Evolutionary conservation across 768 basidiomycete genomes (phyloP).

Genomic region (Tricholomella constricta): DNA sequence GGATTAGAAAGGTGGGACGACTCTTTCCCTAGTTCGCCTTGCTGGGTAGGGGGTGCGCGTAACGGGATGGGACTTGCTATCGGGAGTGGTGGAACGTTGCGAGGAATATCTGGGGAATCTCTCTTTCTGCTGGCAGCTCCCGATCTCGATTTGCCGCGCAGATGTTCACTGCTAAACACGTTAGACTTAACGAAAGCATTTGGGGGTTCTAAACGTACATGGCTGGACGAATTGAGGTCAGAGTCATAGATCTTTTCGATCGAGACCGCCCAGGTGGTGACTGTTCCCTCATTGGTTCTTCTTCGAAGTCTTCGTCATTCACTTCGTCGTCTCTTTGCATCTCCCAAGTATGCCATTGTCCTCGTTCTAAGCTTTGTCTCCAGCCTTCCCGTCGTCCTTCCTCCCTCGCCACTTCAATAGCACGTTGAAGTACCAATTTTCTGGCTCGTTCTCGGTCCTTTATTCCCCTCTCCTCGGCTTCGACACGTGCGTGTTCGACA

Average conservation of each 20-base stretch:
- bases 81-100: neutral
- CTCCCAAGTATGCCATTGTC: constrained; percentile 20
- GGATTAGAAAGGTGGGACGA: constrained; percentile 15
- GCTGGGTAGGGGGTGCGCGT: constrained; percentile 11
- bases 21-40: constrained; percentile 10
- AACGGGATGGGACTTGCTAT: constrained; percentile 23
- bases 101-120: neutral
- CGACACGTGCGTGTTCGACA: constrained; percentile 48
- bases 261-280: neutral
- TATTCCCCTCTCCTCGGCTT: constrained; percentile 49
- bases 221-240: neutral
- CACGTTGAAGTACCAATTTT: constrained; percentile 45
- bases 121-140: neutral
- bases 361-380: constrained; percentile 44
- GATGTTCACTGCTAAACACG: neutral
- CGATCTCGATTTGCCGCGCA: neutral
- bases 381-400: constrained; percentile 56
- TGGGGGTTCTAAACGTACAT: neutral
- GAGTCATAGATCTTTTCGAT: too few species aligned
- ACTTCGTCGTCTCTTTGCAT: constrained; percentile 5
- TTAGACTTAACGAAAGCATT: neutral
- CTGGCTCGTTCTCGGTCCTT: constrained; percentile 48
- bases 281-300: neutral
- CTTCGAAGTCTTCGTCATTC: neutral
- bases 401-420: constrained; percentile 52